Percentiles rank a stretch among this genome's conserved stretches.
These are phyloP conservation scores for Phylloporus sp. DNA, from an alignment of 768 basidiomycete species.

Conservation along the genomic window DNA sequence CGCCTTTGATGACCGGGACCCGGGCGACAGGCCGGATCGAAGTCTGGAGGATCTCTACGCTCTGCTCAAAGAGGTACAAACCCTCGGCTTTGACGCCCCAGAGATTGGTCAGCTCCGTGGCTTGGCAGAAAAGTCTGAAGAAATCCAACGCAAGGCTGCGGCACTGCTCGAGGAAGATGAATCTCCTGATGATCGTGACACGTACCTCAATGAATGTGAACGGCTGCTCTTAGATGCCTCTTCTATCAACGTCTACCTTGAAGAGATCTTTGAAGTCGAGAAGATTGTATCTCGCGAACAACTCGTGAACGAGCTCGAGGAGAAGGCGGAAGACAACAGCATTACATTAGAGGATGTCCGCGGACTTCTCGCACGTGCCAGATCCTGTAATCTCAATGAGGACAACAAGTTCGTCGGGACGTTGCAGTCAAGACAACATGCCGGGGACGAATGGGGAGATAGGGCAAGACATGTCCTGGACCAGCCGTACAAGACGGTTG, in stretches of 20 bases:
- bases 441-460: slow-evolving; percentile 77
- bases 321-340: slow-evolving; percentile 61
- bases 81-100: slow-evolving; percentile 78
- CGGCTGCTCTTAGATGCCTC: slow-evolving; percentile 65
- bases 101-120: slow-evolving; percentile 60
- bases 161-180: slow-evolving; percentile 45
- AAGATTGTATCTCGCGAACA: slow-evolving; percentile 78
- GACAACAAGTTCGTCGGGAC: slow-evolving; percentile 64
- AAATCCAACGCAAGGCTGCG: slow-evolving; percentile 53
- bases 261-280: slow-evolving; percentile 74
- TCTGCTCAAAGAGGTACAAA: slow-evolving; percentile 68
- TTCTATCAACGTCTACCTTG: slow-evolving; percentile 78
- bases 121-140: slow-evolving; percentile 62
- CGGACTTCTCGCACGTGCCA: slow-evolving; percentile 65
- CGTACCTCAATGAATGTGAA: slow-evolving; percentile 67
- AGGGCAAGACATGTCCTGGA: slow-evolving; percentile 62
- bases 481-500: slow-evolving; percentile 69
- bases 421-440: slow-evolving; percentile 58
- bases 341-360: slow-evolving; percentile 77
- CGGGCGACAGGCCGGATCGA: slow-evolving; percentile 66
- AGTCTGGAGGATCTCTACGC: slow-evolving; percentile 66
- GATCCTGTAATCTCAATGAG: slow-evolving; percentile 56
- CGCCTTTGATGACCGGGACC: slow-evolving; percentile 41
- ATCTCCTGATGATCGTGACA: slow-evolving; percentile 45
- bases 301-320: slow-evolving; percentile 71